Base-by-base conservation (phyloP, 83 land plant genomes). In the Diphasiastrum complanatum region DNA sequence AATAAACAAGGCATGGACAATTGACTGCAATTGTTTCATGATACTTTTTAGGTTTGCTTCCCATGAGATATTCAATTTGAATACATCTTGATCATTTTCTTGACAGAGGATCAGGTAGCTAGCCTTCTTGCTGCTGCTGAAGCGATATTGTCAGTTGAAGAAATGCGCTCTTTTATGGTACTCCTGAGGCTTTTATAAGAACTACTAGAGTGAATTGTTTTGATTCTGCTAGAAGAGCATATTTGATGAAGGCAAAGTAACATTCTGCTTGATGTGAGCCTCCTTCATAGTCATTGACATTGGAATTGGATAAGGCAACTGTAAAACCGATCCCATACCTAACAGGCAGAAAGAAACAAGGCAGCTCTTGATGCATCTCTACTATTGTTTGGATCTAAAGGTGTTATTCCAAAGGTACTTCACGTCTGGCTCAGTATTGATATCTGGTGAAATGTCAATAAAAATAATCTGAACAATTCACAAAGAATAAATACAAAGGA, bases 331-430 rank as follows among this genome's bases (percentile, higher is more conserved):
- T 50, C 53, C 25, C 27, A 30, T 51, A 36, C 40, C 37, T 19
- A 1, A 19, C 61, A 71, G 74, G 70, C 71, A 8, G 63, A 74
- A 29, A 46, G 73, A 45, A 74, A 67, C 59, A 60, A 69, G 49
- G 77, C 77, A 41, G 77, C 77, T 22, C 55, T 74, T n/a, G 77
- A 74, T 35, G 72, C 77, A 25, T 74, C 77, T 4, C 28, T 59
- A 10, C 47, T 74, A 11, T 32, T 74, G 29, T 74, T 67, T 61
- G 77, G 77, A 1, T 37, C 71, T 1, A 66, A 52, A 41, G 77
- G 77, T n/a, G 70, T 74, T 11, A 40, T 74, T 1, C 72, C 72
- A 43, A 51, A 45, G 31, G 47, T 51, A 29, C 49, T n/a, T 31
- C 40, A 0, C 63, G 23, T 20, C 36, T n/a, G 18, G 14, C 23